phyloP scores from a whole-genome alignment of 306 rosid genomes.

The Begonia peltatifolia region DNA sequence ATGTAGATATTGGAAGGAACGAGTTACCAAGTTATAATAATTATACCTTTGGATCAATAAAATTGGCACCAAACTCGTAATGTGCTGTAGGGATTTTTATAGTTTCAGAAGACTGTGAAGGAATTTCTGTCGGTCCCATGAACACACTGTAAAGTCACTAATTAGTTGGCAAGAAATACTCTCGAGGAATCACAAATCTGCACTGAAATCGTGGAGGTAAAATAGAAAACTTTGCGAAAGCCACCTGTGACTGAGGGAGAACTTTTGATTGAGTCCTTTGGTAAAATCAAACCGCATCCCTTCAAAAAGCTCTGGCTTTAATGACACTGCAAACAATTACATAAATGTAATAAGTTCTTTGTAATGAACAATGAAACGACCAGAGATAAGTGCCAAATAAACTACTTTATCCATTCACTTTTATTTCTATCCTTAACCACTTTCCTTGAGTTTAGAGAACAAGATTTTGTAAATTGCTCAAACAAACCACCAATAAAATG shows the following conservation, averaged over 20 bases:
- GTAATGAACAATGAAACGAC: too few relatives aligned
- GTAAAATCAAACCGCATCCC: constrained; percentile 95
- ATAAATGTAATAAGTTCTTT: too few relatives aligned
- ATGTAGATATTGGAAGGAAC: too few relatives aligned
- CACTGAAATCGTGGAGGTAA: not conserved
- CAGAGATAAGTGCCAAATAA: too few relatives aligned
- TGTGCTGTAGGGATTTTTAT: constrained; percentile 77
- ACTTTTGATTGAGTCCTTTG: constrained; percentile 75
- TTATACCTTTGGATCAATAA: constrained; percentile 75
- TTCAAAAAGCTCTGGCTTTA: constrained; percentile 90
- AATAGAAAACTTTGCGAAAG: not conserved
- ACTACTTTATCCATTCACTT: too few relatives aligned
- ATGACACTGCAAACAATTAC: constrained; percentile 46
- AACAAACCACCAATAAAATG: too few relatives aligned
- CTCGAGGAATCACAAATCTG: too few relatives aligned
- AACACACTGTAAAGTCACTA: constrained; percentile 30
- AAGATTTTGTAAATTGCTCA: too few relatives aligned
- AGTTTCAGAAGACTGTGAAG: constrained; percentile 73
- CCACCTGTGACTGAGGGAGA: constrained; percentile 94
- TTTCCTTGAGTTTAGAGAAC: too few relatives aligned
- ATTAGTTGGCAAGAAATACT: too few relatives aligned
- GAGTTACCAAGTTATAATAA: too few relatives aligned
- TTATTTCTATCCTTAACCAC: too few relatives aligned
- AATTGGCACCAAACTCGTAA: constrained; percentile 94
- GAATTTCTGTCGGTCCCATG: constrained; percentile 91